Base-by-base conservation (phyloP, 768 basidiomycete species). In the Collybia nuda region DNA sequence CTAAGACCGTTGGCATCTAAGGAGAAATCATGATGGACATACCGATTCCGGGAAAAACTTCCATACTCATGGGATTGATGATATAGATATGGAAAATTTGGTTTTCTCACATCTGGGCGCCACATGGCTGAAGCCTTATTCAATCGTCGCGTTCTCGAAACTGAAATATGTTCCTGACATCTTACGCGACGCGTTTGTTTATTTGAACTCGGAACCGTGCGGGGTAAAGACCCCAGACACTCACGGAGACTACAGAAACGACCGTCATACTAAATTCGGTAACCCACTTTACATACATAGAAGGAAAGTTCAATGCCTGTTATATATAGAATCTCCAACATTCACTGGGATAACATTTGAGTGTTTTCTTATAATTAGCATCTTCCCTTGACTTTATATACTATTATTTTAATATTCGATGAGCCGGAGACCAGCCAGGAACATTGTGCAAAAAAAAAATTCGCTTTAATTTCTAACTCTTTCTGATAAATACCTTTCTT, bases 101-200 rank as follows among this genome's bases (percentile, higher is more conserved):
- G 55, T 50, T 45, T 58, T 63, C 56, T 56, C 59, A 58, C 55
- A 56, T 51, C 52, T 55, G 59, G 41, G 37, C 56, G 57, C 55
- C 63, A 67, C 63, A 65, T 68, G 65, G 61, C 53, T 52, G 54
- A 52, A 53, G 43, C 15, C 17, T 52, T 56, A 38, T 51, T 58
- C 22, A 26, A 49, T 19, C 21, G 11, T 43, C 37, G 28, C 32
- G 44, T 32, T 50, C 43, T 48, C n/a, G 11, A 44, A 44, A 24
- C 28, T 18, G 15, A 29, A 52, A 32, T 32, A 11, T 32, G 32
- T 32, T 32, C 32, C 32, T 32, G 46, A 46, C 54, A 56, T 52
- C 60, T 61, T 55, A 74, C 71, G 75, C 77, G 75, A 77, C 76
- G 72, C 75, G 74, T 73, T 68, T 75, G 69, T 74, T 76, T 73